Conservation (phyloP, 306 rosid species). For the Canavalia ensiformis region DNA sequence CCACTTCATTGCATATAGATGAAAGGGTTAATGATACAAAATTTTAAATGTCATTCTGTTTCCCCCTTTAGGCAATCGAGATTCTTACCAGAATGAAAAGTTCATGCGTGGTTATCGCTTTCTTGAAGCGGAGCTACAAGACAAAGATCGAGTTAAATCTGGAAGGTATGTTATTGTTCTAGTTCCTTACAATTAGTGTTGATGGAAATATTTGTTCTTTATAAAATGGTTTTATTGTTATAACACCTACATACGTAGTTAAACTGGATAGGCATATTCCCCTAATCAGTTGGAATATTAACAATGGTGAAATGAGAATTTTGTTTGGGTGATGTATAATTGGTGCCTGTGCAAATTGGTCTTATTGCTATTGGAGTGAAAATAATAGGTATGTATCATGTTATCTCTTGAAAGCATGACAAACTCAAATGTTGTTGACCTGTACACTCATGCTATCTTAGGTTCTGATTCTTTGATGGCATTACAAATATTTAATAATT, state of each 20-base stretch:
- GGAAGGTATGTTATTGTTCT: constrained; percentile 76
- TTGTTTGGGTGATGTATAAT: neutral
- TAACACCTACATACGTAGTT: neutral
- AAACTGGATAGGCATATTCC: constrained; percentile 20
- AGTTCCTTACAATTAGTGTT: constrained; percentile 21
- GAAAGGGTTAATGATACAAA: constrained; percentile 27
- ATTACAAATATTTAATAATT: constrained; percentile 47
- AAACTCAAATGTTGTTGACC: constrained; percentile 9
- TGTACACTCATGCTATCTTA: constrained; percentile 21
- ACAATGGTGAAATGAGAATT: neutral
- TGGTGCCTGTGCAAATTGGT: neutral
- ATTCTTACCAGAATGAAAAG: constrained; percentile 86
- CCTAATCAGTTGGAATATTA: constrained; percentile 24
- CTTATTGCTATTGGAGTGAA: constrained; percentile 8
- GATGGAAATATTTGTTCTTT: neutral
- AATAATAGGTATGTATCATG: constrained; percentile 27
- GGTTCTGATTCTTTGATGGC: constrained; percentile 21
- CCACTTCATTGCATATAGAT: neutral
- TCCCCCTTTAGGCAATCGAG: constrained; percentile 66
- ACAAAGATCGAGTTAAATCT: constrained; percentile 86
- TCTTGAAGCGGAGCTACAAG: constrained; percentile 94
- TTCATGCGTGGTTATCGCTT: constrained; percentile 93
- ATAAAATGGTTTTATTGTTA: constrained; percentile 21
- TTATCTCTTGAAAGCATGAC: constrained; percentile 17
- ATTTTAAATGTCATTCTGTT: constrained; percentile 29